These are phyloP conservation scores for Acmispon strigosus DNA, from an alignment of 306 rosid genomes.

Conservation along the genomic window DNA sequence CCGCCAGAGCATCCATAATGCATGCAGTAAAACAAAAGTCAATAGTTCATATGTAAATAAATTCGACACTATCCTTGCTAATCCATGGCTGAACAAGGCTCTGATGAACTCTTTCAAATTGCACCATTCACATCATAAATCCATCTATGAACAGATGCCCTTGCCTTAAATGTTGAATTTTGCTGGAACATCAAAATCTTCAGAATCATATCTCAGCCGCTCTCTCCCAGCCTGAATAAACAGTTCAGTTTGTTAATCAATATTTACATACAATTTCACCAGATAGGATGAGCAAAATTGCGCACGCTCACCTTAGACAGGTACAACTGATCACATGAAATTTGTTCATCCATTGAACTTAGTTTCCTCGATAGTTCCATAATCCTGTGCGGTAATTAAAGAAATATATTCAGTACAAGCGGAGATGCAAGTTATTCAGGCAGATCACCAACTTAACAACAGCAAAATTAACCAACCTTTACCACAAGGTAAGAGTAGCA, in stretches of 20 bases:
- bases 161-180: slow-evolving; percentile 46
- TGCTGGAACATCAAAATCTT: slow-evolving; percentile 75
- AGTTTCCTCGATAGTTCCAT: slow-evolving; percentile 73
- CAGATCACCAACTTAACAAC: not conserved
- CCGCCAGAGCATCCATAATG: not conserved
- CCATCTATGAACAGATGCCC: not conserved
- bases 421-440: not conserved
- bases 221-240: slow-evolving; percentile 69
- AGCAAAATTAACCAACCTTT: no score
- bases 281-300: not conserved
- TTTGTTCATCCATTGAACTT: slow-evolving; percentile 54
- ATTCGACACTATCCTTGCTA: not conserved
- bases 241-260: not conserved
- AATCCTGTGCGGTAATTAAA: slow-evolving; percentile 36
- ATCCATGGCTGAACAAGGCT: not conserved
- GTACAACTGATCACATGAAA: slow-evolving; percentile 64
- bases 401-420: not conserved
- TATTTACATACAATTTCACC: not conserved
- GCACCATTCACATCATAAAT: slow-evolving; percentile 18
- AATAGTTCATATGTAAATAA: not conserved
- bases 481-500: no score
- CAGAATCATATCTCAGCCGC: slow-evolving; percentile 65
- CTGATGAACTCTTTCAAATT: not conserved
- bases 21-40: not conserved
- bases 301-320: slow-evolving; percentile 52